Evolutionary conservation across 352 stramenopile genomes (phyloP).

Genomic region (Pythium guiyangense): DNA sequence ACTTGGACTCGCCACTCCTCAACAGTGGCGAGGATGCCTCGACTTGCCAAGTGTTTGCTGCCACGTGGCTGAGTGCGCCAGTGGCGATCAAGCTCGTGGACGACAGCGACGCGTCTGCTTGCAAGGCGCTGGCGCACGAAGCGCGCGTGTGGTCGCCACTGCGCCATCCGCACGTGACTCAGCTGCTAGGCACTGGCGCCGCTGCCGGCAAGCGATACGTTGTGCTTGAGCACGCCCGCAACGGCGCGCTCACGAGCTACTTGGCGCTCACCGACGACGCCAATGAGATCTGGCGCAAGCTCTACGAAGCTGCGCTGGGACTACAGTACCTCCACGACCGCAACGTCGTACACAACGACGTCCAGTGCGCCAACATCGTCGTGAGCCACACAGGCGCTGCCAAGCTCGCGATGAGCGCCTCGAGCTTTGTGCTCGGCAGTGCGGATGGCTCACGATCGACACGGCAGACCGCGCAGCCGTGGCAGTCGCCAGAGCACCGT

Average conservation of each 20-base stretch:
- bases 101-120: no score
- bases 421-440: background rate
- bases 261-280: slow-evolving; percentile 41
- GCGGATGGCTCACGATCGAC: background rate
- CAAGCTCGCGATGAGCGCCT: background rate
- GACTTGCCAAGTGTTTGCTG: no score
- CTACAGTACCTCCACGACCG: slow-evolving; percentile 18
- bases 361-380: slow-evolving; percentile 19
- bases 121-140: no score
- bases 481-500: slow-evolving; percentile 3
- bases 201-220: background rate
- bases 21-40: no score
- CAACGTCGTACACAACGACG: no score
- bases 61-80: no score
- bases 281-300: slow-evolving; percentile 9
- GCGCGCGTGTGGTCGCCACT: background rate
- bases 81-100: no score
- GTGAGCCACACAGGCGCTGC: background rate
- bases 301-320: slow-evolving; percentile 17
- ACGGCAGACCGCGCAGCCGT: background rate
- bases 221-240: background rate
- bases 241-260: background rate
- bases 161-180: background rate
- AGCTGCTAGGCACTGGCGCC: no score
- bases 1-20: no score